Conservation (phyloP, 2,329 filamentous ascomycete species). For the Pseudogymnoascus sp. region DNA sequence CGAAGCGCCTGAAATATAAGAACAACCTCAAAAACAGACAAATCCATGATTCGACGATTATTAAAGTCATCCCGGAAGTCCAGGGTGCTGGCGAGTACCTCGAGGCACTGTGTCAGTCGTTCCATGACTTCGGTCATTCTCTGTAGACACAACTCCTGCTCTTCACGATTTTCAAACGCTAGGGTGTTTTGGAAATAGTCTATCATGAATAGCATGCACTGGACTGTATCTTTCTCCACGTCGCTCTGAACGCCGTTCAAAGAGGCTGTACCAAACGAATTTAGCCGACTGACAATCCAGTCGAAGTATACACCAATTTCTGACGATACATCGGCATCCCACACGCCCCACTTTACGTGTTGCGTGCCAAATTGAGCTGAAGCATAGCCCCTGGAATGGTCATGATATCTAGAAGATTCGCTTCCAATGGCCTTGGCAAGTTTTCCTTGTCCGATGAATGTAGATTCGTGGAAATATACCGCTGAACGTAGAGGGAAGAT, state of each 20-base stretch:
- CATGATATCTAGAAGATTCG: constrained; percentile 27
- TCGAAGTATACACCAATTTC: constrained; percentile 55
- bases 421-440: constrained; percentile 32
- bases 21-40: constrained; percentile 21
- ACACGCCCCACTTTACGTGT: constrained; percentile 44
- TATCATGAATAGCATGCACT: constrained; percentile 18
- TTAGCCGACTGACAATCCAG: constrained; percentile 41
- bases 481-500: constrained; percentile 47
- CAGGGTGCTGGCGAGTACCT: neutral
- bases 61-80: neutral
- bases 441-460: constrained; percentile 47
- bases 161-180: constrained; percentile 13
- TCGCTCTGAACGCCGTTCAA: neutral
- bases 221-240: constrained; percentile 10
- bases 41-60: constrained; percentile 7
- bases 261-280: constrained; percentile 1
- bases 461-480: constrained; percentile 52
- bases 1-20: constrained; percentile 33
- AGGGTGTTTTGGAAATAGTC: constrained; percentile 24
- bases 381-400: neutral
- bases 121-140: constrained; percentile 23
- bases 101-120: neutral
- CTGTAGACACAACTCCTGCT: constrained; percentile 18
- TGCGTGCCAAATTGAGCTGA: constrained; percentile 36
- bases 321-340: constrained; percentile 51